Base-by-base conservation (phyloP, 2,329 filamentous ascomycete genomes). In the Cordyceps militaris region DNA sequence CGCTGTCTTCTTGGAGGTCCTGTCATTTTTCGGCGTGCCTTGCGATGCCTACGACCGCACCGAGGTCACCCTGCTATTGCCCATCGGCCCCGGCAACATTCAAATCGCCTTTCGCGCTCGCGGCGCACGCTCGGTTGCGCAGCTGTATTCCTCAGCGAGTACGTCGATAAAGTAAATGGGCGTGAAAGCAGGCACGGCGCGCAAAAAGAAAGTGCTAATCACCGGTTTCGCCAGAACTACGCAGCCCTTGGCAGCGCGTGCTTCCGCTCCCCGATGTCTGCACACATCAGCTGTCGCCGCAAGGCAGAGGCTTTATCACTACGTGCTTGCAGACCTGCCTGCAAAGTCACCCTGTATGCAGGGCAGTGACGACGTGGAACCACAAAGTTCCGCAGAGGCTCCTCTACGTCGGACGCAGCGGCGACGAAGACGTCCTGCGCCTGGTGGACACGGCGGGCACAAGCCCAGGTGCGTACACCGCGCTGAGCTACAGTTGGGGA, bases 401-500 rank as follows among this genome's bases (percentile, higher is more conserved):
- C 1, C 4, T 56, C 2, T 23, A 34, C 42, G 44, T 56, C 7
- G 53, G 53, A 11, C 32, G 14, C 7, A 11, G 5, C 10, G 23
- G n/a, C 3, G 43, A 48, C 16, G 30, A n/a, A 14, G 28, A 5
- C 11, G n/a, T 8, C 2, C 19, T 56, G 3, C 28, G 23, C 16
- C 53, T 56, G 4, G 21, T 42, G 4, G 44, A 56, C 4, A 30
- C 44, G 4, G 28, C 32, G 21, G 32, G 24, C n/a, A 13, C 4
- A 9, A 40, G 3, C 23, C n/a, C 24, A 13, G 34, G 32, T 7
- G 10, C 43, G 6, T 57, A 51, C 32, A 21, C n/a, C 1, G 47
- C 55, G 6, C 36, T 57, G 1, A 57, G 55, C 34, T 51, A 57
- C 14, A 32, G 55, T 21, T 57, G 47, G 47, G 55, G 55, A 28